Conservation (phyloP, 805 yeast species). For the Scheffersomyces coipomensis region DNA sequence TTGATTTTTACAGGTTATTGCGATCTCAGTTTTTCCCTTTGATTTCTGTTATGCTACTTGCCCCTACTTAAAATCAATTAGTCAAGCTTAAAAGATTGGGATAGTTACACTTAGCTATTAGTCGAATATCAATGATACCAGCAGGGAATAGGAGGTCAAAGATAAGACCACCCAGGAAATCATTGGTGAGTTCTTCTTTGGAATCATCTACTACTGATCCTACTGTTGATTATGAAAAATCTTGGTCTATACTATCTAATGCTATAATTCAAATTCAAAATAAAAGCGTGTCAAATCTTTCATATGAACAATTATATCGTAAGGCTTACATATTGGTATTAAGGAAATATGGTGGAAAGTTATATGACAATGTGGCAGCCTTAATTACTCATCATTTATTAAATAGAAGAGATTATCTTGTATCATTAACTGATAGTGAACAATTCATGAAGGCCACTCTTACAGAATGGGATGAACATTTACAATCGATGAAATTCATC, state of each 20-base stretch:
- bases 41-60: no score
- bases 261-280: constrained; percentile 74
- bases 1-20: no score
- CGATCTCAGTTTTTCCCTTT: no score
- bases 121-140: constrained; percentile 24
- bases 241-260: constrained; percentile 63
- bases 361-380: constrained; percentile 59
- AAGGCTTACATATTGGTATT: constrained; percentile 76
- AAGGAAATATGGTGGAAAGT: constrained; percentile 60
- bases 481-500: constrained; percentile 70
- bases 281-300: constrained; percentile 68
- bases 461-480: constrained; percentile 68
- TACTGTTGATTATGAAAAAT: constrained; percentile 56
- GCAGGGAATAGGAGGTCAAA: constrained; percentile 49
- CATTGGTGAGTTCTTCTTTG: constrained; percentile 18
- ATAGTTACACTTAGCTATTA: no score
- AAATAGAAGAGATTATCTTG: constrained; percentile 13
- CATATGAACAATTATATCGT: constrained; percentile 81
- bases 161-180: constrained; percentile 65
- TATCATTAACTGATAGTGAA: constrained; percentile 19
- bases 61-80: no score
- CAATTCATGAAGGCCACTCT: constrained; percentile 36
- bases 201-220: constrained; percentile 19
- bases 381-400: constrained; percentile 49
- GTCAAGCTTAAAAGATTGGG: no score